Evolutionary conservation across 805 yeast genomes (phyloP), one percentile per base, ranked within the genome.

Genomic region (Saccharomycopsis sp.): DNA sequence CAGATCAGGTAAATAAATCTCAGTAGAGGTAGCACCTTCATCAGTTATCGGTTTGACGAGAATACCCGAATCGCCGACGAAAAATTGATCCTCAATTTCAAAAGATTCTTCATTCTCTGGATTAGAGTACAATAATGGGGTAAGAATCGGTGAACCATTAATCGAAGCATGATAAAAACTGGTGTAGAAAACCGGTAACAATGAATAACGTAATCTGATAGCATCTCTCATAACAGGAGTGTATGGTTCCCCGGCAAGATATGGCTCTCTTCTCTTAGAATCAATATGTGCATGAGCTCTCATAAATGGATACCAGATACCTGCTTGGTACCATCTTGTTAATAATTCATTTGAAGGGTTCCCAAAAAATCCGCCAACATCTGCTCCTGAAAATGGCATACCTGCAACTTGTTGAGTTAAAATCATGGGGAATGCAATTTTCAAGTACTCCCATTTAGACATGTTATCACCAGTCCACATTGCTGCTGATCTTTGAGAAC

Each of bases 391-490:
- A 64, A 89, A 90, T 24, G 96, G 96, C 79, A 79, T 81, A 6
- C 95, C 95, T 1, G 77, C 85, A 23, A 85, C 66, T 38, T 88
- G 87, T 52, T 81, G 73, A 2, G 94, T 85, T 48, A 93, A 67
- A 13, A 86, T 62, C 96, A 88, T 89, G 4, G 97, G 96, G 37
- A 87, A 72, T 0, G 96, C 85, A 4, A 76, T 71, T 53, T 73
- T 70, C 50, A 93, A 68, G 56, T 87, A 84, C 51, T 82, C 93
- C 98, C 98, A 93, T 53, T 74, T 81, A 2, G 96, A 86, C 74
- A 77, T 81, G 61, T 90, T 93, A 61, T 93, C 99, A 37, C 99
- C 99, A 0, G 96, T 87, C 99, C 98, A 93, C 77, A 85, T 81
- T 0, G 97, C 96, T 0, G 93, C 80, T 0, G 93, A 71, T 54